A percentile compares a stretch with the other conserved stretches of the same genome.
phyloP scores from a whole-genome alignment of 495 filamentous ascomycete genomes.

The Rusavskia elegans region DNA sequence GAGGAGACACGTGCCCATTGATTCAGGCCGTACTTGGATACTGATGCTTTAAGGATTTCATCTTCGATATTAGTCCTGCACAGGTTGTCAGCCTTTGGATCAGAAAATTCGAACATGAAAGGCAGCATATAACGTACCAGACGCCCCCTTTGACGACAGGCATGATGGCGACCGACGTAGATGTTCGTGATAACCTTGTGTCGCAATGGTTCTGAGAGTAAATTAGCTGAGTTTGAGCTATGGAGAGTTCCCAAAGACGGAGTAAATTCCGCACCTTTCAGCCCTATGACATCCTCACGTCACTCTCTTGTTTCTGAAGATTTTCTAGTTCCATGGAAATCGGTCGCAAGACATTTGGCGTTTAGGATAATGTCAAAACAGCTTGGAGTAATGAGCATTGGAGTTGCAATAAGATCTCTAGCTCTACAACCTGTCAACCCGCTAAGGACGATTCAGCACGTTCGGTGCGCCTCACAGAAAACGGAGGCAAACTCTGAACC shows the following conservation, averaged over 20 bases:
- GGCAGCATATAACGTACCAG: constrained; percentile 43
- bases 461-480: too few relatives aligned
- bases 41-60: constrained; percentile 91
- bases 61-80: constrained; percentile 61
- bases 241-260: not conserved
- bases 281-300: not conserved
- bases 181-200: not conserved
- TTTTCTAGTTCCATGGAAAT: too few relatives aligned
- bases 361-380: too few relatives aligned
- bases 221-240: too few relatives aligned
- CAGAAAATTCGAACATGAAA: constrained; percentile 18
- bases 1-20: constrained; percentile 99
- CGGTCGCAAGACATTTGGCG: too few relatives aligned
- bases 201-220: too few relatives aligned
- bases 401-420: too few relatives aligned
- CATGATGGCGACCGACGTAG: constrained; percentile 36
- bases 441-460: too few relatives aligned
- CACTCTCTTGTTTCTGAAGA: too few relatives aligned
- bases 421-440: too few relatives aligned
- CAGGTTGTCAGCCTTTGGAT: constrained; percentile 13
- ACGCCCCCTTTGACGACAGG: constrained; percentile 97
- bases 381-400: too few relatives aligned
- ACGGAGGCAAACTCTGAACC: too few relatives aligned
- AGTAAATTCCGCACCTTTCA: not conserved
- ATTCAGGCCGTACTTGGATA: constrained; percentile 94